Conservation (phyloP, 306 rosid genomes). For the Rosa multiflora region DNA sequence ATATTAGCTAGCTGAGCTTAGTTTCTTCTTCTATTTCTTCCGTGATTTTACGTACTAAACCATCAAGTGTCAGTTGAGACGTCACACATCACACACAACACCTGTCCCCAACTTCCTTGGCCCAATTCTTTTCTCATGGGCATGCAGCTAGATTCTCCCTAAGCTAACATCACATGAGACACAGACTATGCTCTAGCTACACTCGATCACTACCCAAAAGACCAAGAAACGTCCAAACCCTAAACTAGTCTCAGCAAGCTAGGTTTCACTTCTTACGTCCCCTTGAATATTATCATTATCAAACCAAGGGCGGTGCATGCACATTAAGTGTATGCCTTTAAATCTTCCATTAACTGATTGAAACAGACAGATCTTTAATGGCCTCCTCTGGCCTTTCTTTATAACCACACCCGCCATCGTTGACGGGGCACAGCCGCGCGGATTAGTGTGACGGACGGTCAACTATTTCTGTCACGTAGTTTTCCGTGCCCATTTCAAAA, state of each 20-base stretch:
- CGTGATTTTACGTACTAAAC: background rate
- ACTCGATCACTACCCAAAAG: background rate
- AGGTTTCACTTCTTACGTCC: background rate
- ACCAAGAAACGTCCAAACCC: slow-evolving; percentile 1
- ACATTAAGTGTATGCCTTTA: background rate
- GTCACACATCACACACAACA: background rate
- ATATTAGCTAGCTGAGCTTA: background rate
- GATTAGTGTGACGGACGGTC: slow-evolving; percentile 33
- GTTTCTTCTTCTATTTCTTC: background rate
- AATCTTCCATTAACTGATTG: background rate
- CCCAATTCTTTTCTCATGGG: background rate
- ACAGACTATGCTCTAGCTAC: background rate
- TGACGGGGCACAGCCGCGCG: background rate
- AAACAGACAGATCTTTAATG: background rate
- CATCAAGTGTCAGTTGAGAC: slow-evolving; percentile 9
- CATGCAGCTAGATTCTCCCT: slow-evolving; percentile 13
- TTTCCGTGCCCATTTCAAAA: slow-evolving; percentile 10
- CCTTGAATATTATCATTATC: background rate
- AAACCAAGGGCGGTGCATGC: background rate
- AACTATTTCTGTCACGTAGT: slow-evolving; percentile 24
- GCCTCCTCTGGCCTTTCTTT: background rate
- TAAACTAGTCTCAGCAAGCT: background rate
- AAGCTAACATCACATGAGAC: background rate
- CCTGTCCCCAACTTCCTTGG: background rate
- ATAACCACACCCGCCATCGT: background rate